These are phyloP conservation scores for Vanderwaltozyma polyspora DNA, from an alignment of 805 yeast species.

Conservation along the genomic window DNA sequence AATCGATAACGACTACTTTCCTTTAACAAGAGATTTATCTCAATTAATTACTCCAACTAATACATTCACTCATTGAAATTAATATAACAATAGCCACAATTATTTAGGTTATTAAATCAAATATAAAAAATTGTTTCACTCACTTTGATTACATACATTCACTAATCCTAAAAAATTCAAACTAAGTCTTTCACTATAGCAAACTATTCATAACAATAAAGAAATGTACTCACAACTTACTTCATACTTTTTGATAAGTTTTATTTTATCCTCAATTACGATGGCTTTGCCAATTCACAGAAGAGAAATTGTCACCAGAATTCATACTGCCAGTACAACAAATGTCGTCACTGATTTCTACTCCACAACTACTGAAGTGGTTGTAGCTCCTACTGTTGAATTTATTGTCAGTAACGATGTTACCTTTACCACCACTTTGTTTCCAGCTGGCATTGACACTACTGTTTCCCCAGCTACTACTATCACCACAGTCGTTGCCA, in stretches of 20 bases:
- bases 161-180: neutral
- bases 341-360: constrained; percentile 32
- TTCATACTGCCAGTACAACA: constrained; percentile 45
- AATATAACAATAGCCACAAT: too few species aligned
- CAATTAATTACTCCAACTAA: too few species aligned
- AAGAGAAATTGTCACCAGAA: constrained; percentile 38
- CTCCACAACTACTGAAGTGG: constrained; percentile 30
- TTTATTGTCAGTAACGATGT: constrained; percentile 28
- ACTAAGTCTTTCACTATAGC: neutral
- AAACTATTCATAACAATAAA: too few species aligned
- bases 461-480: constrained; percentile 29
- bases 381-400: constrained; percentile 33
- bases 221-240: constrained; percentile 1
- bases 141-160: too few species aligned
- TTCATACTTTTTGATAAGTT: neutral
- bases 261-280: constrained; percentile 4
- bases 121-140: too few species aligned
- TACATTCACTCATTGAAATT: too few species aligned
- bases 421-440: constrained; percentile 29
- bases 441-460: constrained; percentile 27
- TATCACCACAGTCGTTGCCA: constrained; percentile 14
- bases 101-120: too few species aligned
- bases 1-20: too few species aligned
- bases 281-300: constrained; percentile 25
- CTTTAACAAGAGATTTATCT: too few species aligned